These are phyloP conservation scores for Fraxinus sp. DNA, from an alignment of 305 asterid genomes.

Conservation along the genomic window DNA sequence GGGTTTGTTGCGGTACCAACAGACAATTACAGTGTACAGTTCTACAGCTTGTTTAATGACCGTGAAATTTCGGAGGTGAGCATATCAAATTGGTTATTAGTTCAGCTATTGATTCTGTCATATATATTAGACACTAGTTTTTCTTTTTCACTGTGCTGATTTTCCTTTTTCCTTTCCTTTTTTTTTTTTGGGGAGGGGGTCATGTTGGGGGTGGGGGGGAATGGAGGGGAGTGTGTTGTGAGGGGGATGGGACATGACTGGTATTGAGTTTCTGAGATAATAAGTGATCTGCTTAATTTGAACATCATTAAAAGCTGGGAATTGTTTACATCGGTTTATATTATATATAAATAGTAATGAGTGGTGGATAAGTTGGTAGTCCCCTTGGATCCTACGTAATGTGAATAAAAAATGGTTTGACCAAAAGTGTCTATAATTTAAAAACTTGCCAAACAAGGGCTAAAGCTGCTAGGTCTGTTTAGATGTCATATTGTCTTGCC, in stretches of 20 bases:
- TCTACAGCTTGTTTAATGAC: conserved; percentile 77
- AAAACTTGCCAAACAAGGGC: background rate
- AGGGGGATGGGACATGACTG: conserved; percentile 4
- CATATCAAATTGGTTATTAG: background rate
- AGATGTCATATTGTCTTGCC: background rate
- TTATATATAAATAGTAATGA: too few relatives aligned
- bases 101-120: background rate
- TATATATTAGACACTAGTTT: background rate
- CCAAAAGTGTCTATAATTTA: background rate
- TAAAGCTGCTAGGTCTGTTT: background rate
- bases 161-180: background rate
- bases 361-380: background rate
- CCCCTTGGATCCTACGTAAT: background rate
- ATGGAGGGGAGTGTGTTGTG: background rate
- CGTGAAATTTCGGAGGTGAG: conserved; percentile 87
- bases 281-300: background rate
- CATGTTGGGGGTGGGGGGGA: too few relatives aligned
- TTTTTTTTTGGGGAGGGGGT: too few relatives aligned
- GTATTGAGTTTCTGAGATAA: background rate
- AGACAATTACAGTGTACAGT: conserved; percentile 78
- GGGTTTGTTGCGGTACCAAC: conserved; percentile 76
- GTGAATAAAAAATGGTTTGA: background rate
- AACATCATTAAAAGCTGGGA: conserved; percentile 1
- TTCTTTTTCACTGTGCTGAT: background rate
- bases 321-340: background rate